Base-by-base conservation (phyloP, 352 stramenopile genomes). In the Peronosclerospora sorghi region DNA sequence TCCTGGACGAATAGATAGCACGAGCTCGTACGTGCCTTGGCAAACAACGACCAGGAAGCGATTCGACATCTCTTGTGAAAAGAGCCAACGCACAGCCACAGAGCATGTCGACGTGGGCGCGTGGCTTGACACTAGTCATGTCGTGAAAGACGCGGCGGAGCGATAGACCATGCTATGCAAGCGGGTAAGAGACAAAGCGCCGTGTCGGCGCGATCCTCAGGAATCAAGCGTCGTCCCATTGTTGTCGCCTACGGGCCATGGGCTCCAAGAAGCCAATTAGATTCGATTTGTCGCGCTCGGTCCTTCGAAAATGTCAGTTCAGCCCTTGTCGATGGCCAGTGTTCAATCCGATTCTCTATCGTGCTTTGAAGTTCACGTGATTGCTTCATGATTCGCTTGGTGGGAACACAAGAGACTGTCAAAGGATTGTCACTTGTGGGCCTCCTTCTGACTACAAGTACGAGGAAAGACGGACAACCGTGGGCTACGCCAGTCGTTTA, bases 41-140 rank as follows among this genome's bases (percentile, higher is more conserved):
- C 93, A 98, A 59, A 97, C 98, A n/a, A n/a, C 48, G 98, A 98
- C 71, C 97, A 98, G 58, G 95, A 98, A 73, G 89, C 98, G 51
- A 97, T 98, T 54, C 70, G 88, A 15, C 94, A 98, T 54, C 62
- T 99, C 24, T 59, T 99, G 24, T 83, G 75, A 14, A 89, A 85
- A 44, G 77, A 96, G 44, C 72, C 73, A 0, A 73, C 65, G 18
- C 55, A 62, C 19, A 75, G 74, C n/a, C 15, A 95, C 96, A 42
- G 86, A 97, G 56, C 96, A 86, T 36, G 74, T 71, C 8, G 82
- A 95, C 53, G 78, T 80, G 41, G 93, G 95, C 19, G 80, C 96
- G 14, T 95, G 82, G 73, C 15, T 70, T 96, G 2, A 95, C 81
- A 4, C n/a, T n/a, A 59, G 79, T 19, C 79, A 92, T 21, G 77